A percentile compares a stretch with the other conserved stretches of the same genome.
Evolutionary conservation across 2,329 filamentous ascomycete genomes (phyloP).

Genomic region (Phialocephala sp.): DNA sequence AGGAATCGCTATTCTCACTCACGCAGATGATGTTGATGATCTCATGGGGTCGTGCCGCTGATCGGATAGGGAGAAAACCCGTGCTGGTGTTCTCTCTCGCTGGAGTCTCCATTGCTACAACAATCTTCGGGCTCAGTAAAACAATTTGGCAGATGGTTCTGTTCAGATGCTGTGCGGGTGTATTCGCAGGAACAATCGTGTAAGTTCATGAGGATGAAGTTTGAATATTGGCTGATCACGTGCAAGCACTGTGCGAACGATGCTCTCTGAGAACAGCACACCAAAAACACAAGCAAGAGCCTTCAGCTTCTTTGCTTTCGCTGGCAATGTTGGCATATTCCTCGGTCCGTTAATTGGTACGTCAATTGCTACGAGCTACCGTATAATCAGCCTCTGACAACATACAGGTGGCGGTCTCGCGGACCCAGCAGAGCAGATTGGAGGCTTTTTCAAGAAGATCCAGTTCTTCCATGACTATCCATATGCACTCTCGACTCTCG

Average conservation of each 20-base stretch:
- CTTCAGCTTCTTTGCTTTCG: conserved; percentile 80
- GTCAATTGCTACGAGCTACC: neutral
- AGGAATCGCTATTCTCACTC: conserved; percentile 72
- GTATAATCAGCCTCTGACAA: conserved; percentile 12
- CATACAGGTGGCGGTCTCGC: conserved; percentile 67
- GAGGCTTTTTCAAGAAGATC: conserved; percentile 57
- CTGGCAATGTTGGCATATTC: conserved; percentile 75
- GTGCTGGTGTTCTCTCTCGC: conserved; percentile 70
- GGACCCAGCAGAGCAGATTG: conserved; percentile 69
- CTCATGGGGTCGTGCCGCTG: conserved; percentile 71
- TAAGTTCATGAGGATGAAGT: conserved; percentile 40
- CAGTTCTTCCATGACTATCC: conserved; percentile 68
- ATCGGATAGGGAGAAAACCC: conserved; percentile 74
- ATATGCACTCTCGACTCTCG: conserved; percentile 69
- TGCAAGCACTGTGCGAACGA: conserved; percentile 67
- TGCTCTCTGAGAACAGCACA: conserved; percentile 77
- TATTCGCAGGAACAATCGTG: conserved; percentile 76
- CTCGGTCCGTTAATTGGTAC: conserved; percentile 60
- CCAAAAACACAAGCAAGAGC: conserved; percentile 72
- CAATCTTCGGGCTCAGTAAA: conserved; percentile 71
- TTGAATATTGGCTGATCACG: conserved; percentile 2
- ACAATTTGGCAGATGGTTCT: conserved; percentile 77
- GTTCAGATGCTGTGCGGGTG: conserved; percentile 71
- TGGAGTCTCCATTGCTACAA: conserved; percentile 65
- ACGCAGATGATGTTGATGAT: conserved; percentile 82